phyloP scores from a whole-genome alignment of 2,329 filamentous ascomycete genomes.

The Thermoascus crustaceus region DNA sequence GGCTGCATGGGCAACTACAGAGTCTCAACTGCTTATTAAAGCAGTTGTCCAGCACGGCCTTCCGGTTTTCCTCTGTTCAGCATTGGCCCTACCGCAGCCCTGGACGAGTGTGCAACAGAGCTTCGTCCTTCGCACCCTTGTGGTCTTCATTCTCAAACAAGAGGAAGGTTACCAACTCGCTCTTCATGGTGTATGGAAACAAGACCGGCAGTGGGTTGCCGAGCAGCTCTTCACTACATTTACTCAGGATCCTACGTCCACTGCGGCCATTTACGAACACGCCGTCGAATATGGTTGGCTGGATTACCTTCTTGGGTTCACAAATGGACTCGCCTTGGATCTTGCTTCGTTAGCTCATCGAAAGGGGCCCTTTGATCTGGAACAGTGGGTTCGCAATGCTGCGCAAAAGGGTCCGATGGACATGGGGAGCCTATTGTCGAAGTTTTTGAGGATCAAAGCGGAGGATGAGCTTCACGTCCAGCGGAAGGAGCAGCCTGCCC shows the following conservation, averaged over 20 bases:
- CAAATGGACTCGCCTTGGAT: slow-evolving; percentile 79
- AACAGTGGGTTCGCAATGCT: slow-evolving; percentile 69
- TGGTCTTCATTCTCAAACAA: slow-evolving; percentile 72
- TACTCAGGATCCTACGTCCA: slow-evolving; percentile 58
- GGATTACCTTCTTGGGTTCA: slow-evolving; percentile 66
- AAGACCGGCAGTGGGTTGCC: slow-evolving; percentile 80
- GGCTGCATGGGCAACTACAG: slow-evolving; percentile 47
- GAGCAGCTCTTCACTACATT: slow-evolving; percentile 71
- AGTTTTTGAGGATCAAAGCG: slow-evolving; percentile 78
- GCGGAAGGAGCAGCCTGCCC: slow-evolving; percentile 56
- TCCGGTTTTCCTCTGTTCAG: slow-evolving; percentile 44
- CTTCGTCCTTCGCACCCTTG: slow-evolving; percentile 51
- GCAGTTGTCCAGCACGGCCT: slow-evolving; percentile 50
- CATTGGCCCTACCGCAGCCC: slow-evolving; percentile 40
- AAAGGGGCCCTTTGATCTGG: slow-evolving; percentile 68
- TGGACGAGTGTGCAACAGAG: slow-evolving; percentile 42
- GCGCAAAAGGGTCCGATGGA: slow-evolving; percentile 55
- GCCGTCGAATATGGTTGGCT: slow-evolving; percentile 77
- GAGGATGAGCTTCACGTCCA: slow-evolving; percentile 70
- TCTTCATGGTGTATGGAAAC: slow-evolving; percentile 82
- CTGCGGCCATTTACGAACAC: slow-evolving; percentile 67
- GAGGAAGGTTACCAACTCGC: slow-evolving; percentile 78
- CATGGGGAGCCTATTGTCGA: slow-evolving; percentile 63
- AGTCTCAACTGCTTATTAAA: slow-evolving; percentile 51
- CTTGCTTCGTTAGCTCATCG: slow-evolving; percentile 79